Evolutionary conservation across 352 stramenopile genomes (phyloP).

Genomic region (Phytophthora ramorum): DNA sequence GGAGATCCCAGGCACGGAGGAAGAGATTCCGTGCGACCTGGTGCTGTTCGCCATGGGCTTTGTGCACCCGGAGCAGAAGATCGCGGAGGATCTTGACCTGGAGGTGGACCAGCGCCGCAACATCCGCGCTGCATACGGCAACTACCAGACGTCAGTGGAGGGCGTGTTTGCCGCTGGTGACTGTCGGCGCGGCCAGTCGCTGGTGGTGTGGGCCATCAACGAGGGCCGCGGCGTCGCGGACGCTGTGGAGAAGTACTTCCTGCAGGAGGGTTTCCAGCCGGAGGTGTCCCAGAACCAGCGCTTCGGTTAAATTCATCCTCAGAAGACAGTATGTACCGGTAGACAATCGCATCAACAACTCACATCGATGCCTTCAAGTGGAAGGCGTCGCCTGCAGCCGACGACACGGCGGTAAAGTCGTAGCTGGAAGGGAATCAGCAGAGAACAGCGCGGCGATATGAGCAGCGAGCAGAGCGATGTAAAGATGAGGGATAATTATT

Average conservation of each 20-base stretch:
- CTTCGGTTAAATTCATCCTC: slow-evolving; percentile 49
- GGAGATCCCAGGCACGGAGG: slow-evolving; percentile 87
- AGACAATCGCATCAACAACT: slow-evolving; percentile 24
- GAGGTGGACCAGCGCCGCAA: slow-evolving; percentile 96
- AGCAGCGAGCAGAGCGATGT: slow-evolving; percentile 12
- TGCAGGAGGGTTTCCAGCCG: slow-evolving; percentile 78
- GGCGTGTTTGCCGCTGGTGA: slow-evolving; percentile 98
- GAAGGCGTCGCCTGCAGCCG: slow-evolving; percentile 1
- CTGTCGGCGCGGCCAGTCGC: slow-evolving; percentile 96
- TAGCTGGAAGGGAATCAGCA: slow-evolving; percentile 19
- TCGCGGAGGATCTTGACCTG: slow-evolving; percentile 90
- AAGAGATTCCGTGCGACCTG: slow-evolving; percentile 94
- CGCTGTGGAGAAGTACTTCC: slow-evolving; percentile 84
- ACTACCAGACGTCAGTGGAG: slow-evolving; percentile 95
- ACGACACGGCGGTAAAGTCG: slow-evolving; percentile 2
- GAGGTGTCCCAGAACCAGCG: slow-evolving; percentile 86
- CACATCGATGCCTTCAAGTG: slow-evolving; percentile 11
- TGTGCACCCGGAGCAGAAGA: slow-evolving; percentile 92
- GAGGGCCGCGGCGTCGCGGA: slow-evolving; percentile 95
- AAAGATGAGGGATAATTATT: slow-evolving; percentile 43
- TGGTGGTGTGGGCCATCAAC: slow-evolving; percentile 99
- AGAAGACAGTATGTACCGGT: slow-evolving; percentile 37
- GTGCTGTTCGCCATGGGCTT: slow-evolving; percentile 99
- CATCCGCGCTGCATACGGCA: slow-evolving; percentile 92
- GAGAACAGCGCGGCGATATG: slow-evolving; percentile 3